Percentiles rank a stretch among this genome's conserved stretches.
Conservation (phyloP, 441 rosid species). For the Bocquillonia castaneifolia region DNA sequence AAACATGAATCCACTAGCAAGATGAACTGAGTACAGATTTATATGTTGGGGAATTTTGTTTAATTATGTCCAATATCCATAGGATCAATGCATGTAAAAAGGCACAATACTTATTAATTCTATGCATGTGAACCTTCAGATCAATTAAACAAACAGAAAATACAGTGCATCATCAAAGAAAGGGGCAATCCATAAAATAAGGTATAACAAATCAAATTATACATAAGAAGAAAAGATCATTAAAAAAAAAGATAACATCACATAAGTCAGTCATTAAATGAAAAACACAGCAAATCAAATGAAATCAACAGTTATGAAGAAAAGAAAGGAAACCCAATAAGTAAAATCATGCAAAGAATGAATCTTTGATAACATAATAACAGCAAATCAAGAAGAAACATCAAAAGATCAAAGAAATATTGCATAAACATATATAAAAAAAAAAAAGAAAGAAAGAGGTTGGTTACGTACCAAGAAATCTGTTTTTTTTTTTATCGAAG, state of each 20-base stretch:
- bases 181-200: no score
- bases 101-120: neutral
- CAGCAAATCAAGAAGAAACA: neutral
- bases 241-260: no score
- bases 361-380: neutral
- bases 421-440: no score
- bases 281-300: no score
- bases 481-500: conserved; percentile 2
- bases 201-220: no score
- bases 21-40: neutral
- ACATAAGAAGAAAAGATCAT: neutral
- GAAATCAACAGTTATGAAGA: no score
- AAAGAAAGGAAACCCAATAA: no score
- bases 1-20: neutral
- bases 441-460: no score
- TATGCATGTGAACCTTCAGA: neutral
- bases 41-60: neutral
- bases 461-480: neutral
- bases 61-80: neutral
- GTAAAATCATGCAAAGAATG: no score
- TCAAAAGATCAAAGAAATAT: conserved; percentile 1
- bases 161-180: no score
- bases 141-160: neutral
- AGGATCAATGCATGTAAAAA: neutral
- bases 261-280: no score